Evolutionary conservation across 768 basidiomycete species (phyloP).

Genomic region (Tephrocybe rancida): DNA sequence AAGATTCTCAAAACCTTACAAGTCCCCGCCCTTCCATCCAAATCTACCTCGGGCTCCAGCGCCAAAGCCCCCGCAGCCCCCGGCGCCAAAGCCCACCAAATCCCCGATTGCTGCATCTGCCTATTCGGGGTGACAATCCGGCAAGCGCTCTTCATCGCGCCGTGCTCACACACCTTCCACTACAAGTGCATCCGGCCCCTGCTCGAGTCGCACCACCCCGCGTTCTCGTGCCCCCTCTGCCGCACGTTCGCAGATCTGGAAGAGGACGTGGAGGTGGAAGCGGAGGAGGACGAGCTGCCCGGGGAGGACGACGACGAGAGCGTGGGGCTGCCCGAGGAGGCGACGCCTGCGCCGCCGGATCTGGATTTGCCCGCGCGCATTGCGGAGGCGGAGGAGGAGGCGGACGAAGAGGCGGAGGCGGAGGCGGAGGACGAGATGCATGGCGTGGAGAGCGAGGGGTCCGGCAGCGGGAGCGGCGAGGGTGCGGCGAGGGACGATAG

Average conservation of each 20-base stretch:
- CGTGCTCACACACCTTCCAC: conserved; percentile 95
- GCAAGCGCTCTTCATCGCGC: conserved; percentile 96
- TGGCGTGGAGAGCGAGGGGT: conserved; percentile 14
- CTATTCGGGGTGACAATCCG: conserved; percentile 89
- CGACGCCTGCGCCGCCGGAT: conserved; percentile 7
- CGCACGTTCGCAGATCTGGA: conserved; percentile 94
- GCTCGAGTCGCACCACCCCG: conserved; percentile 85
- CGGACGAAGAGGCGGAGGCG: not conserved
- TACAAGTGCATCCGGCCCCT: conserved; percentile 97
- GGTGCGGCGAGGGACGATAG: conserved; percentile 4
- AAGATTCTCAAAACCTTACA: conserved; percentile 81
- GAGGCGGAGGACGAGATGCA: conserved; percentile 8
- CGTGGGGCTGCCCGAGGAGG: conserved; percentile 1
- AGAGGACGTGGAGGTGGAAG: conserved; percentile 80
- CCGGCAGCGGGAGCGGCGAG: conserved; percentile 7
- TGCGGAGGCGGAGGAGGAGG: conserved; percentile 10
- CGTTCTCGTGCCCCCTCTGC: conserved; percentile 95
- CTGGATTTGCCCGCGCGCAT: not conserved
- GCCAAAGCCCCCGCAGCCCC: conserved; percentile 5
- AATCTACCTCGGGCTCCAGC: not conserved
- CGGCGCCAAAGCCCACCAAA: conserved; percentile 34
- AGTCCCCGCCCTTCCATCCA: conserved; percentile 22
- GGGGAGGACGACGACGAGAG: conserved; percentile 16
- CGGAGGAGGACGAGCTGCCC: conserved; percentile 25
- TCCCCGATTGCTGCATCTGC: conserved; percentile 94